Conservation (phyloP, 805 yeast species). For the Peterozyma xylosa region DNA sequence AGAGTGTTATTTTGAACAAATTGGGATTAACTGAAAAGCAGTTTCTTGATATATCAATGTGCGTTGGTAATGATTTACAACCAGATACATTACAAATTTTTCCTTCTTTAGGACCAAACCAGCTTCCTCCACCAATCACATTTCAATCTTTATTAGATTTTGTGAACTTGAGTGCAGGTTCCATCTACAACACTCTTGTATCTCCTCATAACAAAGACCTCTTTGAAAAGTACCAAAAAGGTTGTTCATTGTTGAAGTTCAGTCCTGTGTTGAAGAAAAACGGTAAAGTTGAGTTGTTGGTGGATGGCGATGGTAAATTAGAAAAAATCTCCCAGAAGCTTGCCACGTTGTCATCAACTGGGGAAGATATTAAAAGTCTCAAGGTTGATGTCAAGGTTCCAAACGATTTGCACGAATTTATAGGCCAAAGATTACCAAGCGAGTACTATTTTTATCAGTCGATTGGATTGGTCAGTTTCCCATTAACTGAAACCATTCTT, state of each 20-base stretch:
- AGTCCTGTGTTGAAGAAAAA: slow-evolving; percentile 65
- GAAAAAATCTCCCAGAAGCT: not conserved
- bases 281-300: slow-evolving; percentile 61
- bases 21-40: slow-evolving; percentile 56
- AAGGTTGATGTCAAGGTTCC: slow-evolving; percentile 39
- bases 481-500: slow-evolving; percentile 58
- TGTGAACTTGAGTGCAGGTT: slow-evolving; percentile 28
- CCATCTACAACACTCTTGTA: slow-evolving; percentile 39
- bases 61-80: slow-evolving; percentile 74
- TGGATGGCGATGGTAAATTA: slow-evolving; percentile 8
- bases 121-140: slow-evolving; percentile 12
- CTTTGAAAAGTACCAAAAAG: slow-evolving; percentile 52
- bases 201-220: slow-evolving; percentile 36
- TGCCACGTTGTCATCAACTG: not conserved
- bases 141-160: slow-evolving; percentile 22
- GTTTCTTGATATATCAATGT: slow-evolving; percentile 66
- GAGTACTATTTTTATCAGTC: slow-evolving; percentile 80
- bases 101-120: slow-evolving; percentile 24
- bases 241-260: slow-evolving; percentile 58
- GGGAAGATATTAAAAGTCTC: slow-evolving; percentile 2
- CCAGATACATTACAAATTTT: slow-evolving; percentile 51
- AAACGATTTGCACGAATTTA: slow-evolving; percentile 69
- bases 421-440: slow-evolving; percentile 80
- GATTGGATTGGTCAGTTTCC: slow-evolving; percentile 61
- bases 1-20: slow-evolving; percentile 48